Percentiles rank a stretch among this genome's conserved stretches.
Evolutionary conservation across 257 asterid species (phyloP).

Genomic region (Voacanga thouarsii): DNA sequence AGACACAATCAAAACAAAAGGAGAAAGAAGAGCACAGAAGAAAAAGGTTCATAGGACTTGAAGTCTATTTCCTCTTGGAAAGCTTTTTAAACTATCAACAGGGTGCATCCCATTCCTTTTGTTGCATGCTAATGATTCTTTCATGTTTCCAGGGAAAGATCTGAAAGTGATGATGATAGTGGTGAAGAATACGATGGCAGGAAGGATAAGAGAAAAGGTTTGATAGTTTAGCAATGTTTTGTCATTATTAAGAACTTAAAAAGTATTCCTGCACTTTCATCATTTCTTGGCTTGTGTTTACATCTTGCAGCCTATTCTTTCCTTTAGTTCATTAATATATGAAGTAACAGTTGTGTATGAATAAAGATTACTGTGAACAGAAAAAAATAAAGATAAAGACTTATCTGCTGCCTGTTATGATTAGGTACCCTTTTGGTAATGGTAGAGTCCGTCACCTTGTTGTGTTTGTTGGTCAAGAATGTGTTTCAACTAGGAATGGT

Average conservation of each 20-base stretch:
- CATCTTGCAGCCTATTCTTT: not conserved
- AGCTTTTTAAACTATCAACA: not conserved
- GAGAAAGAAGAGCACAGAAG: conserved; percentile 40
- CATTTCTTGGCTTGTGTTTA: not conserved
- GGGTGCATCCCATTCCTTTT: not conserved
- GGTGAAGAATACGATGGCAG: conserved; percentile 35
- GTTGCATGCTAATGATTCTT: conserved; percentile 19
- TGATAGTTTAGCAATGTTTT: not conserved
- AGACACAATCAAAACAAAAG: conserved; percentile 43
- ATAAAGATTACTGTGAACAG: not conserved
- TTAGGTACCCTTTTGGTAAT: not conserved
- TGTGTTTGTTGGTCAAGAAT: not conserved
- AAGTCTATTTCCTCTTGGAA: not conserved
- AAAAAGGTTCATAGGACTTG: conserved; percentile 53
- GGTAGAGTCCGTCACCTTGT: no score
- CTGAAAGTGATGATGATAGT: conserved; percentile 55
- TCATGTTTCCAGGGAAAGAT: conserved; percentile 56
- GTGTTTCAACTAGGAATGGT: not conserved
- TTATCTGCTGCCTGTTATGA: not conserved
- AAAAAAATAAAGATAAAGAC: not conserved
- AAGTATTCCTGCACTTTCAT: not conserved
- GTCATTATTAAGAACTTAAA: not conserved
- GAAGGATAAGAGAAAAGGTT: conserved; percentile 67
- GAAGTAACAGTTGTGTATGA: not conserved
- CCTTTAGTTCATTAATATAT: not conserved